phyloP scores from a whole-genome alignment of 805 yeast genomes.

The Cyberlindnera sargentensis region DNA sequence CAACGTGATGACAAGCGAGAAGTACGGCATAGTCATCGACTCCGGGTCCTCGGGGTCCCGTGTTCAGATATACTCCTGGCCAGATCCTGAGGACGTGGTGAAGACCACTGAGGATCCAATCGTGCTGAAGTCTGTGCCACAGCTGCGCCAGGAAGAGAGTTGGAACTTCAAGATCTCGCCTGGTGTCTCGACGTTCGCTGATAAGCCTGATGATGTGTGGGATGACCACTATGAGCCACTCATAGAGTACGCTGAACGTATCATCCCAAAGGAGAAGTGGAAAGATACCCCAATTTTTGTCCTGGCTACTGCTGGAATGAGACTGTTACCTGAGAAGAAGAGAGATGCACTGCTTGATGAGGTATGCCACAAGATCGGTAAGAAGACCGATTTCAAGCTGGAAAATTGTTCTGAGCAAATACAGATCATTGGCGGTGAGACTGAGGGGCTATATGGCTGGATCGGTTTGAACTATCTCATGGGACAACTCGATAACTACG shows the following conservation, averaged over 20 bases:
- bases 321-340: slow-evolving; percentile 54
- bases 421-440: slow-evolving; percentile 85
- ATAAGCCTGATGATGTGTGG: slow-evolving; percentile 55
- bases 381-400: slow-evolving; percentile 48
- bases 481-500: slow-evolving; percentile 51
- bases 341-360: slow-evolving; percentile 47
- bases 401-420: slow-evolving; percentile 62
- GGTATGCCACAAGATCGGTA: slow-evolving; percentile 51
- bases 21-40: slow-evolving; percentile 85
- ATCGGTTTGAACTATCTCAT: slow-evolving; percentile 79
- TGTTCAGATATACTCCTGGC: slow-evolving; percentile 78
- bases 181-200: slow-evolving; percentile 70
- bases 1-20: slow-evolving; percentile 2
- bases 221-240: slow-evolving; percentile 58
- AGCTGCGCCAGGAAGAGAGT: slow-evolving; percentile 49
- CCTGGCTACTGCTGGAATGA: slow-evolving; percentile 97
- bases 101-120: slow-evolving; percentile 27
- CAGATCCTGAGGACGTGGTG: slow-evolving; percentile 36
- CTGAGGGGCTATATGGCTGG: slow-evolving; percentile 97
- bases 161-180: slow-evolving; percentile 77
- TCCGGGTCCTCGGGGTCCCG: slow-evolving; percentile 96
- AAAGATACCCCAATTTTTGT: slow-evolving; percentile 76
- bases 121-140: slow-evolving; percentile 53
- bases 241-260: slow-evolving; percentile 57
- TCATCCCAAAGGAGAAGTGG: slow-evolving; percentile 59